Conservation (phyloP, 208 protist species). For the Lotmaria passim region DNA sequence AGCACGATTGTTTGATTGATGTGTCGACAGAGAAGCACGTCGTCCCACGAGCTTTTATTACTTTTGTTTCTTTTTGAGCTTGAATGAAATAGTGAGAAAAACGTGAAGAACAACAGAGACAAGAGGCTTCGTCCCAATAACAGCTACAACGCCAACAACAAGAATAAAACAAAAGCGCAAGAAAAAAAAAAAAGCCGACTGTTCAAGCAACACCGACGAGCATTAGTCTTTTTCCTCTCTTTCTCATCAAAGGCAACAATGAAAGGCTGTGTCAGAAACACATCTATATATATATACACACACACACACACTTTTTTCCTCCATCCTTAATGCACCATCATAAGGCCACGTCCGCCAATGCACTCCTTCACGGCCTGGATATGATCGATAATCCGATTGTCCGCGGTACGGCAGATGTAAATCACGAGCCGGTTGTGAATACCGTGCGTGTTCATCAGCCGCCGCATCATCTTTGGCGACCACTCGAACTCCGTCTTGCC, state of each 20-base stretch:
- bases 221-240: no score
- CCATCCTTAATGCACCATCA: slow-evolving; percentile 82
- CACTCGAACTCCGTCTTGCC: slow-evolving; percentile 92
- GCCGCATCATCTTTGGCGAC: slow-evolving; percentile 93
- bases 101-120: slow-evolving; percentile 13
- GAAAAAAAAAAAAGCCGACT: no score
- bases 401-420: slow-evolving; percentile 84
- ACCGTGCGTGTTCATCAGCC: slow-evolving; percentile 81
- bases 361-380: slow-evolving; percentile 87
- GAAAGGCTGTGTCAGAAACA: neutral
- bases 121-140: no score
- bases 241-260: slow-evolving; percentile 8
- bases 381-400: slow-evolving; percentile 91
- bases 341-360: slow-evolving; percentile 86
- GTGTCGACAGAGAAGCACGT: no score
- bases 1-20: no score
- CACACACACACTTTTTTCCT: neutral
- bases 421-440: slow-evolving; percentile 90
- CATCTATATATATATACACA: neutral
- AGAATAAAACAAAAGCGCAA: neutral
- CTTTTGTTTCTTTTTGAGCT: slow-evolving; percentile 21
- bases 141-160: neutral
- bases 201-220: no score
- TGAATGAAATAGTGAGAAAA: no score
- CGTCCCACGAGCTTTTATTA: no score